Evolutionary conservation across 2,329 filamentous ascomycete genomes (phyloP).

Genomic region (Fusarium buharicum): DNA sequence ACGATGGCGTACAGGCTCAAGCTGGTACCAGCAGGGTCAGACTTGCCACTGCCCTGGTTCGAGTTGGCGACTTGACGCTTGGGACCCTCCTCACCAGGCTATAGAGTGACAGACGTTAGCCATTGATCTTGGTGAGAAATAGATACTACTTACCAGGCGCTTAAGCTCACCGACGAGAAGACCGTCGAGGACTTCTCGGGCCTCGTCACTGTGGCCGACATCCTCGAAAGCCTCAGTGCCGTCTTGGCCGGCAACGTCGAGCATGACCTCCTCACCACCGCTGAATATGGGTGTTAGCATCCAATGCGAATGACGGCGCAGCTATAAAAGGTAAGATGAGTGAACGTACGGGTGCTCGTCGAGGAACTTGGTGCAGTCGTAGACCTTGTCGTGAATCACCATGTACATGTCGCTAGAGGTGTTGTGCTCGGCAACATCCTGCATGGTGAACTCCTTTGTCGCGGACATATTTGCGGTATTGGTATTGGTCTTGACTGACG

Average conservation of each 20-base stretch:
- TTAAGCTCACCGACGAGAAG: slow-evolving; percentile 81
- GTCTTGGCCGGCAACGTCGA: slow-evolving; percentile 96
- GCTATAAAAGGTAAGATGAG: slow-evolving; percentile 2
- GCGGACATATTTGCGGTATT: slow-evolving; percentile 46
- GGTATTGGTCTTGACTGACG: slow-evolving; percentile 4
- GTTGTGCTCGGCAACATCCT: slow-evolving; percentile 86
- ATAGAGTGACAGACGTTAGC: slow-evolving; percentile 44
- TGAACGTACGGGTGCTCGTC: slow-evolving; percentile 90
- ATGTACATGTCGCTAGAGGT: slow-evolving; percentile 94
- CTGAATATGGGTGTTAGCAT: slow-evolving; percentile 58
- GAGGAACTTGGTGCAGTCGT: slow-evolving; percentile 87
- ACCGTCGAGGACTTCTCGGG: slow-evolving; percentile 87
- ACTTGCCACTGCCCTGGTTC: slow-evolving; percentile 59
- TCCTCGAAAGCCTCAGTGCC: slow-evolving; percentile 98
- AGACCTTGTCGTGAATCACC: slow-evolving; percentile 96
- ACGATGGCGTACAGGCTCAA: slow-evolving; percentile 84
- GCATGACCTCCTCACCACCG: slow-evolving; percentile 96
- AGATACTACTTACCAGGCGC: slow-evolving; percentile 71
- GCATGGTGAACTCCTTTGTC: slow-evolving; percentile 72
- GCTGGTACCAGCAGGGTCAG: slow-evolving; percentile 68
- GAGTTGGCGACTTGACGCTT: slow-evolving; percentile 61
- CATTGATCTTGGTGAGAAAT: neutral
- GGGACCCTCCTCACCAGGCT: slow-evolving; percentile 83
- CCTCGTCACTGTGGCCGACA: slow-evolving; percentile 98
- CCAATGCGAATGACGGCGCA: slow-evolving; percentile 1